These are phyloP conservation scores for Pilasporangium apinafurcum DNA, from an alignment of 352 stramenopile genomes.

Conservation along the genomic window DNA sequence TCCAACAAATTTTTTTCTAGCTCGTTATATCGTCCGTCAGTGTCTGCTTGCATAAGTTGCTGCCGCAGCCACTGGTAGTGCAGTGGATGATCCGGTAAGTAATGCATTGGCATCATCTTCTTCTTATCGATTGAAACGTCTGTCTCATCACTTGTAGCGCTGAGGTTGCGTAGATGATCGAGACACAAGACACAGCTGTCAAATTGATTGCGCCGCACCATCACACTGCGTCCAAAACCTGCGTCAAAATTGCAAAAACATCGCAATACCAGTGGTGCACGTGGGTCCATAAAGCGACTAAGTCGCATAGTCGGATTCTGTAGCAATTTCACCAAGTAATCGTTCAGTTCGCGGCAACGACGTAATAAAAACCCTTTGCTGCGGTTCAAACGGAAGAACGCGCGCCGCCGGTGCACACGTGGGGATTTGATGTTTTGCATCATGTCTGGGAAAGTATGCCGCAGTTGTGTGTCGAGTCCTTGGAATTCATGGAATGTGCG, in stretches of 20 bases:
- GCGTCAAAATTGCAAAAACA: conserved; percentile 84
- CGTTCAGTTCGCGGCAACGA: conserved; percentile 59
- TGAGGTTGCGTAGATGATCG: conserved; percentile 21
- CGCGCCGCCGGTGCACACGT: conserved; percentile 36
- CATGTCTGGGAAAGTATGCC: conserved; percentile 44
- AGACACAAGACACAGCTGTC: conserved; percentile 52
- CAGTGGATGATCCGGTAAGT: conserved; percentile 15
- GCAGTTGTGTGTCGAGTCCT: conserved; percentile 62
- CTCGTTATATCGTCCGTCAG: conserved; percentile 31
- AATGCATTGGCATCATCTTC: conserved; percentile 11
- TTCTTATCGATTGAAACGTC: conserved; percentile 8
- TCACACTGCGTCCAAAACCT: conserved; percentile 34
- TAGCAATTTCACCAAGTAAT: conserved; percentile 43
- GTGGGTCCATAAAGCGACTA: conserved; percentile 63
- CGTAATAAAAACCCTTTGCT: conserved; percentile 48
- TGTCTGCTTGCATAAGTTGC: neutral
- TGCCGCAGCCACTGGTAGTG: conserved; percentile 6
- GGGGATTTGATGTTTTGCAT: conserved; percentile 54
- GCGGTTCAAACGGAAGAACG: conserved; percentile 57
- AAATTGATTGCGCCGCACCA: conserved; percentile 26
- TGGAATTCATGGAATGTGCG: conserved; percentile 76
- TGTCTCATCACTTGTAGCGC: conserved; percentile 6
- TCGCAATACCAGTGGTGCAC: conserved; percentile 59
- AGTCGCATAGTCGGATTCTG: conserved; percentile 39
- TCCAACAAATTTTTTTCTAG: conserved; percentile 68